Evolutionary conservation across 179 eudicot genomes (phyloP), one percentile per base, ranked within the genome.

Genomic region (Pouteria campechiana): DNA sequence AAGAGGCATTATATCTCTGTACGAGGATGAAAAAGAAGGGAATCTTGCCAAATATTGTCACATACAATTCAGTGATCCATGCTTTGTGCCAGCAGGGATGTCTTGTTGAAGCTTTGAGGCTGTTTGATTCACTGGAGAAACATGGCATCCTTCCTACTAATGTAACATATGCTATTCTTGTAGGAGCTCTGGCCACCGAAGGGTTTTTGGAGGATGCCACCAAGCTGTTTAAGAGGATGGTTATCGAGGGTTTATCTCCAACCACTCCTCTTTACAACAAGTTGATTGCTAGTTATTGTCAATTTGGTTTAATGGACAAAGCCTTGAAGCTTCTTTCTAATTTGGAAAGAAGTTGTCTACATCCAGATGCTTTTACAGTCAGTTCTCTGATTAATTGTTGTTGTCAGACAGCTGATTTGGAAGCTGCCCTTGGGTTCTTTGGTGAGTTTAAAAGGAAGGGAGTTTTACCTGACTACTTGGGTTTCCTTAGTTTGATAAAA

Each of bases 21-120:
- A 17, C 33, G 47, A 67, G 72, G 30, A 82, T 76, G 6, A 58
- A 65, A 52, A 71, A 64, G 38, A 72, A 52, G 36, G 94, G 82
- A 35, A 61, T 75, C 40, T 12, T 31, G 10, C 75, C 76, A 44
- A 70, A 57, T 58, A 75, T 90, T 38, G 66, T 81, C 27, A 59
- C 76, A 1, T 90, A 86, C 55, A 82, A 90, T 66, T 60, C 81
- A 21, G 56, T 90, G 31, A 73, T 90, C 39, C 70, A 82, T 46
- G 96, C 84, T 23, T 62, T 90, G 42, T 86, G 95, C 68, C 67
- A 62, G 41, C 87, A 90, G 40, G 78, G 87, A 31, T 90, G 94
- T 56, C 70, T 90, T 46, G 60, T 90, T 44, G 80, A 90, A 68
- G 95, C 98, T 21, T 79, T 90, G 58, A 70, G 98, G 68, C 44